Conservation (phyloP, 495 filamentous ascomycete genomes). For the Penicillium ochrochloron region DNA sequence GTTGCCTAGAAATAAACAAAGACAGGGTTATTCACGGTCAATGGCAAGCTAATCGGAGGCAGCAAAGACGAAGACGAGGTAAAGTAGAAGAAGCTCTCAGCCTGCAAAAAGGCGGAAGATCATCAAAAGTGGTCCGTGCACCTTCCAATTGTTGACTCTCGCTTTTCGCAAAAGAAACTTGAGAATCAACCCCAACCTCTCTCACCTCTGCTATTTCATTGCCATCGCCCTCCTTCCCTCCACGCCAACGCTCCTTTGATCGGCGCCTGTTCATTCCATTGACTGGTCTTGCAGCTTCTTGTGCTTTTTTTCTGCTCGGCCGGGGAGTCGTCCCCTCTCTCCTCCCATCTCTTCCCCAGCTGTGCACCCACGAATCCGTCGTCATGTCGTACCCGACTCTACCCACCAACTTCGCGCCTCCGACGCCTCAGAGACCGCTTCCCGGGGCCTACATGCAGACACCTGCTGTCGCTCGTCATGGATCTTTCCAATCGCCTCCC, state of each 20-base stretch:
- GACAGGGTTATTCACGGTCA: not conserved
- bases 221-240: constrained; percentile 10
- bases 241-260: constrained; percentile 14
- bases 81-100: constrained; percentile 3
- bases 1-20: not conserved
- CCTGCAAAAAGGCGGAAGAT: constrained; percentile 33
- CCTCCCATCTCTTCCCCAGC: constrained; percentile 24
- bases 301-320: constrained; percentile 30
- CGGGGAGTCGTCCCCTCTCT: constrained; percentile 34
- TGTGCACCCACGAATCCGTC: constrained; percentile 24
- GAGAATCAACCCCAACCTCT: constrained; percentile 24
- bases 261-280: constrained; percentile 16
- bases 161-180: constrained; percentile 35
- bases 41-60: not conserved
- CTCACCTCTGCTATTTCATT: constrained; percentile 10
- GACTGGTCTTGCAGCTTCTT: constrained; percentile 29
- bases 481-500: constrained; percentile 23
- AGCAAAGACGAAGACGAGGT: constrained; percentile 2
- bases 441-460: constrained; percentile 78
- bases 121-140: constrained; percentile 32
- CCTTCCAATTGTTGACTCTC: constrained; percentile 36
- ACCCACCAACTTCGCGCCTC: constrained; percentile 36
- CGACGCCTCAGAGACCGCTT: constrained; percentile 67
- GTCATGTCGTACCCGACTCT: constrained; percentile 65
- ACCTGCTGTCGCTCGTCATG: constrained; percentile 50